Base-by-base conservation (phyloP, 352 stramenopile species). In the Thraustochytrium striatum region DNA sequence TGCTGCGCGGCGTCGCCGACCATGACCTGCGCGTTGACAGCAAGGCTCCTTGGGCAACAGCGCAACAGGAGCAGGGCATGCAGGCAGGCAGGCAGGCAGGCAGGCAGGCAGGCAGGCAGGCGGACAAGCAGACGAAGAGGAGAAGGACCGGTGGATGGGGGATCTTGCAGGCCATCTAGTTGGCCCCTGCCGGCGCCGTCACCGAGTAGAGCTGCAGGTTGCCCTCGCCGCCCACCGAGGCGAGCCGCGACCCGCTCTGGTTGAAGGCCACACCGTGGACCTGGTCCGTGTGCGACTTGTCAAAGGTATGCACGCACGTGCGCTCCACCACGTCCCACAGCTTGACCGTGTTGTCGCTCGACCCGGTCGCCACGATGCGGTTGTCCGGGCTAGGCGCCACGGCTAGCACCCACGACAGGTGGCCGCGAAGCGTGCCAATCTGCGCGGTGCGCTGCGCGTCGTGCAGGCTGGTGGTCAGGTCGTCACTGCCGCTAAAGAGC, bases 341-440 rank as follows among this genome's bases (percentile, higher is more conserved):
- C 44, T 73, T 72, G 43, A 81, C 59, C 3, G 72, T 75, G 41
- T 81, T 73, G 41, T 81, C 72, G 44, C 47, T 75, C 28, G 58
- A 61, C 0, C n/a, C 72, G 13, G 72, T 62, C 16, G 72, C 72
- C 1, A 81, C 9, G 8, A 65, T 30, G 0, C 38, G 57, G 36
- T 38, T 57, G 30, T 61, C 32, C 38, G 38, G 41, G 52, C 57
- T 53, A 25, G 62, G 39, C 11, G 58, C 57, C 36, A 81, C 58
- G 1, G 33, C 38, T n/a, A 72, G 41, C 13, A 81, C 72, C 57
- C 62, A 75, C 30, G 58, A 72, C 28, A 58, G 28, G 61, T 81
- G 72, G 25, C 72, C 72, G 19, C 72, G 57, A 21, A 81, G 41
- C 13, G 25, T 72, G 59, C 58, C 57, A 1, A 58, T 50, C 21